Evolutionary conservation across 805 yeast species (phyloP), one percentile per base, ranked within the genome.

Genomic region (Ogataea allantospora): DNA sequence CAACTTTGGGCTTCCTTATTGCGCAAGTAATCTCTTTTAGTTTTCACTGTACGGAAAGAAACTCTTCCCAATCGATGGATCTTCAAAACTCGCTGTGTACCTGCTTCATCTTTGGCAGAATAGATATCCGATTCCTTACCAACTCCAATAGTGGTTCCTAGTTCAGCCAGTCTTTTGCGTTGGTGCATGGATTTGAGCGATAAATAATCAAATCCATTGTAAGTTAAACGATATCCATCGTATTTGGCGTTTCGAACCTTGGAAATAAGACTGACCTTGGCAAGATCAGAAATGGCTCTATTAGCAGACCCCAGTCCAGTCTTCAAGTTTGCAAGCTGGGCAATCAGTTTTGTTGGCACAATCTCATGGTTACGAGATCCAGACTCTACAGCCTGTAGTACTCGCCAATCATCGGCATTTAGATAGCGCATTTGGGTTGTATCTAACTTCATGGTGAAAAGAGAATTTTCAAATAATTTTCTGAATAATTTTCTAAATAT

Each of bases 101-200:
- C 93, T 14, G 73, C 56, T 9, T 71, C 66, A 53, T 83, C 89
- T 40, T 82, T 79, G 1, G 85, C 89, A 9, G 89, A 74, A 60
- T 83, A 88, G 54, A 93, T 89, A 66, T 93, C 99, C 3, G 97
- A 88, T 63, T 93, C 99, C 58, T 93, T 93, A 53, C 99, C 99
- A 35, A 93, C 96, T 43, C 98, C 99, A 50, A 91, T 88, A 7
- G 83, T 85, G 30, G 81, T 72, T 12, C 96, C 97, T 11, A 91
- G 75, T 2, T 91, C 82, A 53, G 80, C 80, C 7, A 93, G 57
- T 0, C 87, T 72, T 27, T 80, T 78, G 49, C 88, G 71, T 54
- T 81, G 83, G 46, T 84, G 68, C 79, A 93, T 77, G 7, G 95
- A 74, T 60, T 83, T 88, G 47, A 93, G 70, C 0, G 98, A 98